Evolutionary conservation across 192 early-diverging fungal species (phyloP).

Genomic region (Helicostylum pulchrum): DNA sequence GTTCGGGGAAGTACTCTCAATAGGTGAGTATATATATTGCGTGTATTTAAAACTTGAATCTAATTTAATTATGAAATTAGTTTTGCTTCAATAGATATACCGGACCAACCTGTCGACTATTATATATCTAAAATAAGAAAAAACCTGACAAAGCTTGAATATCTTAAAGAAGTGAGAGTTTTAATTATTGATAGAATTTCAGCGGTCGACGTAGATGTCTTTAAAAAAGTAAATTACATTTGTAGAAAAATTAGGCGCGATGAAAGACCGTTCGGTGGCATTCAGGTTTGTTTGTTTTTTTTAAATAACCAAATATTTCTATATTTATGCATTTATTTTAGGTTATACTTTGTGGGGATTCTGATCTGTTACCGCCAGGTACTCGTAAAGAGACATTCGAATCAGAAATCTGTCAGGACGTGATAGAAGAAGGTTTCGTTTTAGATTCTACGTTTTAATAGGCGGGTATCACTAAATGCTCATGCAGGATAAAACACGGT

Average conservation of each 20-base stretch:
- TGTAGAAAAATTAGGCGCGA: too few relatives aligned
- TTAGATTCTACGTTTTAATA: slow-evolving; percentile 78
- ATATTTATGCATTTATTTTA: too few relatives aligned
- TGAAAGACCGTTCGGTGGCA: slow-evolving; percentile 64
- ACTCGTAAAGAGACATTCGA: slow-evolving; percentile 55
- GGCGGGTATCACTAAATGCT: slow-evolving; percentile 25
- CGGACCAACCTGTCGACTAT: slow-evolving; percentile 28
- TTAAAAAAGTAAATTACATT: too few relatives aligned
- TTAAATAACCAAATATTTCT: too few relatives aligned
- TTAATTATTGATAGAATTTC: slow-evolving; percentile 81
- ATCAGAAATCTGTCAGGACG: slow-evolving; percentile 50
- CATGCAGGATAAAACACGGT: too few relatives aligned
- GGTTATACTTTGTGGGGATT: slow-evolving; percentile 66
- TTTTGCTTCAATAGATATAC: slow-evolving; percentile 63
- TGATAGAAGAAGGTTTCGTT: slow-evolving; percentile 53
- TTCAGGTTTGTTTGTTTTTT: slow-evolving; percentile 69
- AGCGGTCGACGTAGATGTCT: slow-evolving; percentile 66
- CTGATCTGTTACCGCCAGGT: slow-evolving; percentile 77
- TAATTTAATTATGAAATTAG: slow-evolving; percentile 27
- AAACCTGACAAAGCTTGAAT: slow-evolving; percentile 20
- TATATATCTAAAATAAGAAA: slow-evolving; percentile 24
- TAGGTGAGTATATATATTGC: slow-evolving; percentile 1
- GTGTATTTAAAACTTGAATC: background rate
- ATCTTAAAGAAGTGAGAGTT: slow-evolving; percentile 56
- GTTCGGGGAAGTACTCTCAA: slow-evolving; percentile 71